Evolutionary conservation across 2,329 filamentous ascomycete genomes (phyloP).

Genomic region (Colletotrichum orchidophilum): DNA sequence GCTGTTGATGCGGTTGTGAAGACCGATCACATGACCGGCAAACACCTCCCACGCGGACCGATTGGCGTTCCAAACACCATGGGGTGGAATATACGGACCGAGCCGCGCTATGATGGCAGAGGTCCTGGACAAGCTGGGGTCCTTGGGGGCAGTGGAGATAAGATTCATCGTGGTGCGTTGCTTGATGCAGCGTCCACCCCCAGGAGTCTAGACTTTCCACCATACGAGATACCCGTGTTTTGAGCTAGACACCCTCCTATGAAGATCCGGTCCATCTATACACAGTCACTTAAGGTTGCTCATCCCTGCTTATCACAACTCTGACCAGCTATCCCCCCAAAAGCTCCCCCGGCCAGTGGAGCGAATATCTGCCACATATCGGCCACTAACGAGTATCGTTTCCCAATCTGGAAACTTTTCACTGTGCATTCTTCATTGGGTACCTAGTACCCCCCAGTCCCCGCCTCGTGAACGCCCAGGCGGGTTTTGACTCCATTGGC

Average conservation of each 20-base stretch:
- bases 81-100: conserved; percentile 14
- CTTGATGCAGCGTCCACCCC: background rate
- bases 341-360: background rate
- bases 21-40: conserved; percentile 33
- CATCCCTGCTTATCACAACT: conserved; percentile 2
- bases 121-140: background rate
- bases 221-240: background rate
- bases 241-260: background rate
- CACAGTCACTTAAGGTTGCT: background rate
- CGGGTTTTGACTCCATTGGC: conserved; percentile 1
- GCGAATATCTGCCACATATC: background rate
- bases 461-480: background rate
- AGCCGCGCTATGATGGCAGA: conserved; percentile 4
- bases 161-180: conserved; percentile 3
- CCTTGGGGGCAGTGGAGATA: background rate
- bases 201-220: background rate
- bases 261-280: background rate
- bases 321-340: background rate
- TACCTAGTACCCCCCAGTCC: background rate
- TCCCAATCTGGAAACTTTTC: conserved; percentile 9
- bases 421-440: conserved; percentile 7
- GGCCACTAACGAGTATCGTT: background rate
- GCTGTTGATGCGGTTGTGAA: conserved; percentile 12
- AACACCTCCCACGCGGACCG: background rate
- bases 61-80: background rate